phyloP scores from a whole-genome alignment of 805 yeast species.

The Saccharomycopsis sp. region DNA sequence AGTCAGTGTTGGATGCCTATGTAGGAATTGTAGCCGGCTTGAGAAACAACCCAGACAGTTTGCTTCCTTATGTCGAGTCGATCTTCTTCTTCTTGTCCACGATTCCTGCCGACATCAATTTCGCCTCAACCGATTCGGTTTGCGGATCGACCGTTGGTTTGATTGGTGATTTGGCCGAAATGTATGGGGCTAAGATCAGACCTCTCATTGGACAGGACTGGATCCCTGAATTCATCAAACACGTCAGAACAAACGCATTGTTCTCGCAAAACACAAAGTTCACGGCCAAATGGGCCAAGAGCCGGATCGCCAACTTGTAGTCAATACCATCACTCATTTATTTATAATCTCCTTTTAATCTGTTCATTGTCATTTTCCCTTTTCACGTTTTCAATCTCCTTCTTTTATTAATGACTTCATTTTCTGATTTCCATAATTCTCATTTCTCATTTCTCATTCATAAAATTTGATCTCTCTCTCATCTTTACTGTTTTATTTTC shows the following conservation, averaged over 20 bases:
- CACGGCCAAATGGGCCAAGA: constrained; percentile 98
- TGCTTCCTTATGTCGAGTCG: constrained; percentile 59
- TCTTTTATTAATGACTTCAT: too few species aligned
- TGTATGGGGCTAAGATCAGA: constrained; percentile 67
- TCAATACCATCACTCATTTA: background rate
- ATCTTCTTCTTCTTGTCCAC: constrained; percentile 64
- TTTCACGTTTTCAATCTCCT: background rate
- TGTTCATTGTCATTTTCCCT: background rate
- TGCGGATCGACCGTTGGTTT: constrained; percentile 84
- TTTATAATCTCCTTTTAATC: too few species aligned
- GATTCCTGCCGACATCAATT: constrained; percentile 52
- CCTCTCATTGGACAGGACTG: constrained; percentile 63
- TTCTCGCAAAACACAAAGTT: constrained; percentile 68
- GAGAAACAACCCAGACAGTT: constrained; percentile 55
- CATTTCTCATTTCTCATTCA: too few species aligned
- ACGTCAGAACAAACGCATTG: constrained; percentile 55
- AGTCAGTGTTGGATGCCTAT: constrained; percentile 90
- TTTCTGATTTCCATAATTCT: background rate
- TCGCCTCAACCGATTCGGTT: constrained; percentile 60
- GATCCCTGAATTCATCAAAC: constrained; percentile 72
- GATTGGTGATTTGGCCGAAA: constrained; percentile 86
- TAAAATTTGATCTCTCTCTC: too few species aligned
- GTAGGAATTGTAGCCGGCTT: constrained; percentile 95
- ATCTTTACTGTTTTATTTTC: too few species aligned
- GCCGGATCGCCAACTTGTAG: constrained; percentile 32